Evolutionary conservation across 2,329 filamentous ascomycete genomes (phyloP), one percentile per base, ranked within the genome.

Genomic region (Diaporthe citrichinensis): DNA sequence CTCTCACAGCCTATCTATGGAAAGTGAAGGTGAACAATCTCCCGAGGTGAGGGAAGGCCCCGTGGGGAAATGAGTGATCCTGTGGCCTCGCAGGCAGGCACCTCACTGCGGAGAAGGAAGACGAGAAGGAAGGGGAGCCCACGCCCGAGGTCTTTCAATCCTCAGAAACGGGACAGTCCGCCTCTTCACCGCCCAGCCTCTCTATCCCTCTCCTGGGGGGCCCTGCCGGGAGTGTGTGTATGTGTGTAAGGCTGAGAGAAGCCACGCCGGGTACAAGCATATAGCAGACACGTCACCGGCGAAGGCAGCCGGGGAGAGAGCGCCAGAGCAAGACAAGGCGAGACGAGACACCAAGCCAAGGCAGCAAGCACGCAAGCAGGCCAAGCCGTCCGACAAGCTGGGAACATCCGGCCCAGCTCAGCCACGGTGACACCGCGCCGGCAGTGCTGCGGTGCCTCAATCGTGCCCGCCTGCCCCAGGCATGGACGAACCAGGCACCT

Each of bases 211-310:
- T 31, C 31, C 31, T 31, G 5, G 31, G 31, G 31, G 44, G 9
- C 44, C 6, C 57, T 61, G 57, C 17, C 34, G 23, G 57, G 25
- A n/a, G 25, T 31, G 39, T 46, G 1, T 46, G 39, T 46, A 1
- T 46, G 15, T 44, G 59, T 65, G 41, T 49, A 65, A 36, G 61
- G 61, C 61, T 65, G 61, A 46, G 61, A 10, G 25, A n/a, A 20
- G 61, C 61, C 61, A 65, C 41, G 28, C 41, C 61, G 61, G 61
- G 28, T 23, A 25, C 61, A 17, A 20, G 28, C 61, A 65, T 65
- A 8, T 49, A 17, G 36, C 14, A 20, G 25, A 65, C 61, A 65
- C 61, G 31, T 65, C 61, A 49, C 17, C 61, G 49, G 25, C 9
- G 17, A 62, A 6, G 25, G 20, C 57, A 39, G 34, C 5, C 31